Conservation (phyloP, 345 rosid species). For the Toxicodendron radicans region DNA sequence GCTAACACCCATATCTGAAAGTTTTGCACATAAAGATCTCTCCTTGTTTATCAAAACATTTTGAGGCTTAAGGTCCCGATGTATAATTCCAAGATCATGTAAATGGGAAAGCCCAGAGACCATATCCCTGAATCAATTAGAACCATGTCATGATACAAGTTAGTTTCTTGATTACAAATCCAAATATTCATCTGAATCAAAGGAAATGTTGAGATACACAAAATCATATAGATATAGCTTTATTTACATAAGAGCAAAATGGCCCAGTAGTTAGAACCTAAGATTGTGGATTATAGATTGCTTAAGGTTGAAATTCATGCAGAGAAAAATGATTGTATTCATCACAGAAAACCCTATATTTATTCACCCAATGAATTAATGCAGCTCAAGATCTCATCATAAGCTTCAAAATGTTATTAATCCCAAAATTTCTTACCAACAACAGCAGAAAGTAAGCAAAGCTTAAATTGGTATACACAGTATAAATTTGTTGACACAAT, state of each 20-base stretch:
- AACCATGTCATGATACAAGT: slow-evolving; percentile 26
- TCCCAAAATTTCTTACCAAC: slow-evolving; percentile 22
- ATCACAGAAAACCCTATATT: neutral
- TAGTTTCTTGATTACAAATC: slow-evolving; percentile 11
- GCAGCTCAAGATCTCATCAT: neutral
- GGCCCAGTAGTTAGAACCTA: neutral
- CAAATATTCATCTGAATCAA: neutral
- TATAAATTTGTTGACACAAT: neutral
- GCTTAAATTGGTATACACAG: slow-evolving; percentile 24
- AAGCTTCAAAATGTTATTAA: neutral
- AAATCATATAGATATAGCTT: neutral
- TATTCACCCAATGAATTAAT: neutral
- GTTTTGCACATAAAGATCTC: slow-evolving; percentile 61
- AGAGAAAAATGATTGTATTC: neutral
- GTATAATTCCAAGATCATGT: slow-evolving; percentile 74
- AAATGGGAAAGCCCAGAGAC: slow-evolving; percentile 72
- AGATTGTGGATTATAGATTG: neutral
- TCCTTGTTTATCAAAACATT: slow-evolving; percentile 70
- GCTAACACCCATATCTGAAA: slow-evolving; percentile 88
- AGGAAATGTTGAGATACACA: neutral
- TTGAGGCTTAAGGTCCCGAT: slow-evolving; percentile 80
- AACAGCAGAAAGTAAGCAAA: slow-evolving; percentile 26
- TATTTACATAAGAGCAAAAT: neutral
- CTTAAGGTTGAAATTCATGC: neutral
- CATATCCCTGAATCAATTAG: slow-evolving; percentile 50